Conservation (phyloP, 305 asterid genomes). For the Plantago coronopus region DNA sequence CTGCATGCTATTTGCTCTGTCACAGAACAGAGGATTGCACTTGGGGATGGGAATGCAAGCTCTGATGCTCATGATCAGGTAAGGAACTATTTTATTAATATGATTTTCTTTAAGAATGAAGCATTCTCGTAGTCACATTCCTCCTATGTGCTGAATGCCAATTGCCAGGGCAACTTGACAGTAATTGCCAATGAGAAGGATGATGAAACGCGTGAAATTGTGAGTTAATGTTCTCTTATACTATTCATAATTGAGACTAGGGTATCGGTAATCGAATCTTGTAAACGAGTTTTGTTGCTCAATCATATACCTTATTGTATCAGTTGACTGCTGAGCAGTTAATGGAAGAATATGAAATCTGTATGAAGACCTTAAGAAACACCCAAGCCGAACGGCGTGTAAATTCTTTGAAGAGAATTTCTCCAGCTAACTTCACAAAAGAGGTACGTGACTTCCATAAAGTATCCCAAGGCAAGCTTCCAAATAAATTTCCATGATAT, state of each 20-base stretch:
- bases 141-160: constrained; percentile 29
- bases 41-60: constrained; percentile 23
- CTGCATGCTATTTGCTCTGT: not conserved
- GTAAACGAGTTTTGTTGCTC: not conserved
- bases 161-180: constrained; percentile 43
- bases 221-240: constrained; percentile 25
- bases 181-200: constrained; percentile 35
- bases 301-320: constrained; percentile 16
- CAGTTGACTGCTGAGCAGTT: constrained; percentile 69
- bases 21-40: constrained; percentile 49
- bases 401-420: constrained; percentile 54
- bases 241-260: constrained; percentile 2
- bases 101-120: constrained; percentile 8
- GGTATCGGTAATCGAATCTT: constrained; percentile 5
- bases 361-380: constrained; percentile 42
- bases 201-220: constrained; percentile 43
- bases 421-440: constrained; percentile 82
- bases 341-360: constrained; percentile 60
- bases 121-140: constrained; percentile 11
- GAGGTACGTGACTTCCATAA: constrained; percentile 45
- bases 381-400: constrained; percentile 58
- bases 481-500: constrained; percentile 9
- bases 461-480: not conserved
- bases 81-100: constrained; percentile 34
- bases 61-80: constrained; percentile 41